phyloP scores from a whole-genome alignment of 176 grass and related monocot genomes.

The Elaeis guineensis region DNA sequence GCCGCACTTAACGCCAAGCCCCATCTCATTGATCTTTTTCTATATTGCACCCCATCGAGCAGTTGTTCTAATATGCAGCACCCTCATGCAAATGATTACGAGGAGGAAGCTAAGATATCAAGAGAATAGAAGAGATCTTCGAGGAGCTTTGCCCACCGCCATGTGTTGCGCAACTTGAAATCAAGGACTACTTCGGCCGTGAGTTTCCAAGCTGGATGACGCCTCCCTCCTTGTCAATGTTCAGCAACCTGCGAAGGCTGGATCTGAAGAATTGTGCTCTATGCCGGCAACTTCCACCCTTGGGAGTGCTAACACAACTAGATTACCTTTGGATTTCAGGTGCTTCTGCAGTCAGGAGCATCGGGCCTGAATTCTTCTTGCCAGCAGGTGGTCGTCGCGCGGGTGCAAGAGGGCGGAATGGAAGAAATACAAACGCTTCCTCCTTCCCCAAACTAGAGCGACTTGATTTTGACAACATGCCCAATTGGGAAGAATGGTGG shows the following conservation, averaged over 20 bases:
- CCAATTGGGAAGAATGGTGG: neutral
- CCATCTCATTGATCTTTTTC: no score
- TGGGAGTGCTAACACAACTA: neutral
- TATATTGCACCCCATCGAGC: no score
- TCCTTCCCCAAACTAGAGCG: neutral
- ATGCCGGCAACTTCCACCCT: neutral
- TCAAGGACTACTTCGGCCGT: no score
- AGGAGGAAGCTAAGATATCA: no score
- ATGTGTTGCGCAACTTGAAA: no score
- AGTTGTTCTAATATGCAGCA: no score
- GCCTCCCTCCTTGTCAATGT: neutral
- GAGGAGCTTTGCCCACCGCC: no score
- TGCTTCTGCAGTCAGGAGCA: neutral
- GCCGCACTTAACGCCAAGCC: no score
- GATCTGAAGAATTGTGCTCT: neutral
- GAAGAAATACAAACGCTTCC: neutral
- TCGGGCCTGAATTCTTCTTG: neutral
- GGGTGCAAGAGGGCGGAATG: neutral
- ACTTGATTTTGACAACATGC: neutral
- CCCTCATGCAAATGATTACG: no score
- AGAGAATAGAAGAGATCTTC: no score
- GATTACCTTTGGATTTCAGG: neutral
- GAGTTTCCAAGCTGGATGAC: no score
- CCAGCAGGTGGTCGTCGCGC: neutral
- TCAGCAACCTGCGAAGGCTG: neutral